Conservation (phyloP, 768 basidiomycete species). For the Kwoniella dejecticola region DNA sequence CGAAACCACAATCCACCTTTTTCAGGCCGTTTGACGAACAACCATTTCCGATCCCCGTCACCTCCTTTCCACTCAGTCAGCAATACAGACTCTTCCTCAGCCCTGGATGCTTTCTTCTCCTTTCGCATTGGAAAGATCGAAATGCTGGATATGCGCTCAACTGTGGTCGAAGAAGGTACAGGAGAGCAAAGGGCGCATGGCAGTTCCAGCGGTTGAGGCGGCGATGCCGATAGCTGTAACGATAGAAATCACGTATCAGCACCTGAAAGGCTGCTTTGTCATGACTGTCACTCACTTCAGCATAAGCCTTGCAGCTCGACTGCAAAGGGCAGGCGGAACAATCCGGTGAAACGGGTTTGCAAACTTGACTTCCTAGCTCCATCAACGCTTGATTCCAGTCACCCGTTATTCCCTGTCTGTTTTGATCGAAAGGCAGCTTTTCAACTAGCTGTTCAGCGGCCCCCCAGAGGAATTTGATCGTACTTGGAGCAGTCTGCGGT, state of each 20-base stretch:
- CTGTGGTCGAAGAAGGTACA: conserved; percentile 20
- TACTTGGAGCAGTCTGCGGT: conserved; percentile 73
- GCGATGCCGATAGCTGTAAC: conserved; percentile 11
- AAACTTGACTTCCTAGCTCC: conserved; percentile 90
- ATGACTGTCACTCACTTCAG: conserved; percentile 46
- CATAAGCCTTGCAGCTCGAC: conserved; percentile 69
- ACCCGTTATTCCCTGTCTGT: conserved; percentile 60
- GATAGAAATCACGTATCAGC: background rate
- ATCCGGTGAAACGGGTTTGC: conserved; percentile 77
- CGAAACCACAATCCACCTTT: conserved; percentile 61
- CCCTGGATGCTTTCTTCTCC: conserved; percentile 76
- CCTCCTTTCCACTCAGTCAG: conserved; percentile 72
- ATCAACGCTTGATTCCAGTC: conserved; percentile 90
- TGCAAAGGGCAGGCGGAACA: conserved; percentile 74
- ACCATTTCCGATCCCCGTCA: conserved; percentile 59
- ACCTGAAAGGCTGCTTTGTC: background rate
- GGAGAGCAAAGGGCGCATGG: conserved; percentile 44
- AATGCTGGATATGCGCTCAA: conserved; percentile 57
- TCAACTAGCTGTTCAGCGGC: conserved; percentile 72
- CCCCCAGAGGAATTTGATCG: conserved; percentile 79
- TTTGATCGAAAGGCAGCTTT: conserved; percentile 56
- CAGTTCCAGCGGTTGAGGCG: background rate
- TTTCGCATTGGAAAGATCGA: conserved; percentile 85
- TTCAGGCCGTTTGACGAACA: conserved; percentile 79
- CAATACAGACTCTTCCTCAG: conserved; percentile 81